Conservation (phyloP, 2,329 filamentous ascomycete genomes). For the Paramyrothecium roridum region DNA sequence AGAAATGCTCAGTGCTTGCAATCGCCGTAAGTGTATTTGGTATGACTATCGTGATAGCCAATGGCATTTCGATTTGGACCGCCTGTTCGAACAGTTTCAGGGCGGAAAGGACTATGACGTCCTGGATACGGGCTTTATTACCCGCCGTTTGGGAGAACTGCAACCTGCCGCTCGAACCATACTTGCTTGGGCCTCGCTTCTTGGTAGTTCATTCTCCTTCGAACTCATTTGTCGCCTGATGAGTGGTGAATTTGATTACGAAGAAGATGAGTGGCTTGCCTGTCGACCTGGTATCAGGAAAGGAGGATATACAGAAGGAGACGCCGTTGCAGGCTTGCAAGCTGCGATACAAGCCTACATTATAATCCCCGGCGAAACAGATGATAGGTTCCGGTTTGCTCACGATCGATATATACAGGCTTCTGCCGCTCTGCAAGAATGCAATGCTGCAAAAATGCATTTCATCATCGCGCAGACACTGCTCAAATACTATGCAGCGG, state of each 20-base stretch:
- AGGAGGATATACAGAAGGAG: constrained; percentile 54
- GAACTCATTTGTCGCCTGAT: constrained; percentile 74
- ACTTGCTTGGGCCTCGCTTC: constrained; percentile 79
- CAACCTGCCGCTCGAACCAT: constrained; percentile 72
- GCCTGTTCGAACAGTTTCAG: constrained; percentile 80
- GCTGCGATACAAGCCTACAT: constrained; percentile 77
- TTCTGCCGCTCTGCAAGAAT: constrained; percentile 66
- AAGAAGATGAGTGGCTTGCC: constrained; percentile 37
- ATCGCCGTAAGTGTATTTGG: constrained; percentile 84
- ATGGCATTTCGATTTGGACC: constrained; percentile 85
- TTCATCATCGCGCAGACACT: constrained; percentile 83
- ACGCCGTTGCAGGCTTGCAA: constrained; percentile 77
- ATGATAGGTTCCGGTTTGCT: constrained; percentile 83
- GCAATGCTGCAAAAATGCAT: constrained; percentile 76
- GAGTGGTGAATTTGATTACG: constrained; percentile 67
- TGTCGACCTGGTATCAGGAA: constrained; percentile 16
- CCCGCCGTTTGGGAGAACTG: constrained; percentile 72
- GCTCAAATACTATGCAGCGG: constrained; percentile 64
- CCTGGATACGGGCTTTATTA: constrained; percentile 79
- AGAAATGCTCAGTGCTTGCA: constrained; percentile 84
- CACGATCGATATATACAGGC: constrained; percentile 86
- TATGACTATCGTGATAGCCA: constrained; percentile 81
- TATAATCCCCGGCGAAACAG: constrained; percentile 75
- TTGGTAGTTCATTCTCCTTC: constrained; percentile 84
- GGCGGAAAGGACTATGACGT: constrained; percentile 75